These are phyloP conservation scores for Phytophthora podocarpi DNA, from an alignment of 352 stramenopile genomes.

Conservation along the genomic window DNA sequence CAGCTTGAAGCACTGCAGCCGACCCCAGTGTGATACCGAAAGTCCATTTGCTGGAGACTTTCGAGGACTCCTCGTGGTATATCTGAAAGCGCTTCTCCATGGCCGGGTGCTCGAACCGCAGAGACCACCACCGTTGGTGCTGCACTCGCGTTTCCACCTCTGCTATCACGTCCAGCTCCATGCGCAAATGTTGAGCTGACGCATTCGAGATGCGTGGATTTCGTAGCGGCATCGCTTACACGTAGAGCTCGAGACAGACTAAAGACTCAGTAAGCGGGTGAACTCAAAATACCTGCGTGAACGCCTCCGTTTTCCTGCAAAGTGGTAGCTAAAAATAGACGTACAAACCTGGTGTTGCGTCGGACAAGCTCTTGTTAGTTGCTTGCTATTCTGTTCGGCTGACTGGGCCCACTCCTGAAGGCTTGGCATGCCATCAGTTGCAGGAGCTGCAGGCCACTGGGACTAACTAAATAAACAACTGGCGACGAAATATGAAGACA, in stretches of 20 bases:
- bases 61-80: constrained; percentile 60
- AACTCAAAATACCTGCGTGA: constrained; percentile 16
- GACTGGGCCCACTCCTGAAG: background rate
- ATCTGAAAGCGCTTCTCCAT: constrained; percentile 65
- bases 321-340: constrained; percentile 23
- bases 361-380: constrained; percentile 26
- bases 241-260: background rate
- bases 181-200: constrained; percentile 47
- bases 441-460: constrained; percentile 1
- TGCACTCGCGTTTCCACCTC: constrained; percentile 43
- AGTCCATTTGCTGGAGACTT: constrained; percentile 41
- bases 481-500: constrained; percentile 17
- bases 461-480: constrained; percentile 40
- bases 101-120: constrained; percentile 48
- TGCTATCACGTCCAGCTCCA: constrained; percentile 57
- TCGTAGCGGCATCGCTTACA: constrained; percentile 11
- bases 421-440: background rate
- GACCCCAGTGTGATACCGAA: constrained; percentile 37
- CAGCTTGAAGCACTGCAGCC: constrained; percentile 48
- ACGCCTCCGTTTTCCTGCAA: constrained; percentile 4
- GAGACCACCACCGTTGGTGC: constrained; percentile 42
- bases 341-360: constrained; percentile 1
- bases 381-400: constrained; percentile 18
- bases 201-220: constrained; percentile 46
- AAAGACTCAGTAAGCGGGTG: constrained; percentile 1